phyloP scores from a whole-genome alignment of 2,329 filamentous ascomycete species.

The Magnaporthiopsis rhizophila region DNA sequence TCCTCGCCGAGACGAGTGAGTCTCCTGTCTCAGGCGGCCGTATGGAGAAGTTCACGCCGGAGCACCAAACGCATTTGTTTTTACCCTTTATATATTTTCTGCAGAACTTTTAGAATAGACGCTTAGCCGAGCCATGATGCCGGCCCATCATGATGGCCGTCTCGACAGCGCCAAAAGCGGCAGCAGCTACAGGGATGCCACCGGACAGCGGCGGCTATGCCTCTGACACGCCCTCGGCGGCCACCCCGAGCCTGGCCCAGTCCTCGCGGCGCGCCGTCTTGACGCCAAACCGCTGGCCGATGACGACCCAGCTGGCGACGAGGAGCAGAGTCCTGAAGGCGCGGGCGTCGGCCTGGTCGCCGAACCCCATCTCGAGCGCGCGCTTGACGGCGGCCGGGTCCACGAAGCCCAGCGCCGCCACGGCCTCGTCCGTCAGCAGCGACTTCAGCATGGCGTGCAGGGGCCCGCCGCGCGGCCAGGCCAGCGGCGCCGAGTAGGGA shows the following conservation, averaged over 20 bases:
- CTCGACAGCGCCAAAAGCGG: background rate
- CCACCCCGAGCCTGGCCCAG: background rate
- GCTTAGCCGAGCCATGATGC: too few species aligned
- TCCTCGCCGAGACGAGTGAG: background rate
- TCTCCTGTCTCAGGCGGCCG: background rate
- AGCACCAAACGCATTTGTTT: background rate
- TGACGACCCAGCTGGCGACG: conserved; percentile 34
- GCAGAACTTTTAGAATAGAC: too few species aligned
- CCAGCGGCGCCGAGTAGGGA: conserved; percentile 37
- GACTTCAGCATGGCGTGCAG: conserved; percentile 26
- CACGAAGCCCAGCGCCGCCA: conserved; percentile 32
- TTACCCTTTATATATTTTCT: too few species aligned
- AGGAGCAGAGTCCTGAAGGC: conserved; percentile 29
- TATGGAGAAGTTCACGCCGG: background rate
- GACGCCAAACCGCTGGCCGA: conserved; percentile 33
- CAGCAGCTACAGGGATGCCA: background rate
- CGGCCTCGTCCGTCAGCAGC: conserved; percentile 26
- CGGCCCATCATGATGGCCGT: background rate
- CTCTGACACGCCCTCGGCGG: too few species aligned
- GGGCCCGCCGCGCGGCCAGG: conserved; percentile 32
- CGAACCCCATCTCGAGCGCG: conserved; percentile 30
- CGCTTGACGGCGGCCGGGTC: conserved; percentile 26
- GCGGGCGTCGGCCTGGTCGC: conserved; percentile 21
- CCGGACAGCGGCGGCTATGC: too few species aligned
- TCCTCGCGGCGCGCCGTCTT: conserved; percentile 19